Percentiles rank a stretch among this genome's conserved stretches.
Conservation (phyloP, 805 yeast genomes). For the Yarrowia sp. region DNA sequence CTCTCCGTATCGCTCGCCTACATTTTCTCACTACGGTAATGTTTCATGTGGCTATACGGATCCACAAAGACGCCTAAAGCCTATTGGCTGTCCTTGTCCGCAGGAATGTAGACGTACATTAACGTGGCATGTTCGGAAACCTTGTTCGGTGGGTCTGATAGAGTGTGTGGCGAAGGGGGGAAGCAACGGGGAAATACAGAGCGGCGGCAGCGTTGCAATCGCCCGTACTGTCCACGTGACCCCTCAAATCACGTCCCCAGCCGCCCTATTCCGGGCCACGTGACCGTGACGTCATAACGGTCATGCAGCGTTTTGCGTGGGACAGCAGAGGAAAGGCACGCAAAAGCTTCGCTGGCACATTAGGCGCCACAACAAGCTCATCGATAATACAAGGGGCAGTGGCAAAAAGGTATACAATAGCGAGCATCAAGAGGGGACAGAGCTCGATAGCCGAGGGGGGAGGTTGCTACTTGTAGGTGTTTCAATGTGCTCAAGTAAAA, state of each 20-base stretch:
- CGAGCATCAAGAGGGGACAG: no score
- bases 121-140: slow-evolving; percentile 35
- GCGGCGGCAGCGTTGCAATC: no score
- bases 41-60: slow-evolving; percentile 37
- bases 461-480: no score
- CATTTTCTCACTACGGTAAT: slow-evolving; percentile 27
- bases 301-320: slow-evolving; percentile 32
- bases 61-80: slow-evolving; percentile 21
- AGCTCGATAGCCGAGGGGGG: no score
- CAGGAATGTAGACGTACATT: slow-evolving; percentile 34
- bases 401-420: neutral
- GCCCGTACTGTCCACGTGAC: no score
- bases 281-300: slow-evolving; percentile 27
- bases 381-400: neutral
- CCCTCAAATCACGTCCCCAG: no score
- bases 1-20: slow-evolving; percentile 25
- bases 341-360: slow-evolving; percentile 8
- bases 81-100: slow-evolving; percentile 5
- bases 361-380: slow-evolving; percentile 18
- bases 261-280: neutral
- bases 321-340: slow-evolving; percentile 32
- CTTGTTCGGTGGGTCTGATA: slow-evolving; percentile 19
- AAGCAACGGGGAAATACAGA: no score
- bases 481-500: no score
- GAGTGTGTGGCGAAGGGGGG: slow-evolving; percentile 6